Evolutionary conservation across 2,329 filamentous ascomycete genomes (phyloP).

Genomic region (Trichoderma guizhouense): DNA sequence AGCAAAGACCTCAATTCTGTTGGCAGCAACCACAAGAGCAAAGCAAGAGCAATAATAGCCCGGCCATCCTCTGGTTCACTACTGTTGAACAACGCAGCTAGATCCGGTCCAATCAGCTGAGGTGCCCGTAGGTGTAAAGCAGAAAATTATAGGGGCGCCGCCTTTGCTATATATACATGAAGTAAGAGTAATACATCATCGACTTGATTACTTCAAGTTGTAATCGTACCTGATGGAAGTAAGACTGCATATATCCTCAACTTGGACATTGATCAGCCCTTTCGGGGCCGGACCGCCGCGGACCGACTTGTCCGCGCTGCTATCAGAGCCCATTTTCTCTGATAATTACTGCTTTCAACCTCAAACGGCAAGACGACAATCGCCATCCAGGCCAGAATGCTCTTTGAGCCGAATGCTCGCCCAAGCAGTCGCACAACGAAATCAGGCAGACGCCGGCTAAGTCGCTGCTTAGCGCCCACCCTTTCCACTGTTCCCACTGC

Average conservation of each 20-base stretch:
- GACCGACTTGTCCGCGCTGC: background rate
- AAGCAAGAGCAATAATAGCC: background rate
- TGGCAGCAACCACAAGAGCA: background rate
- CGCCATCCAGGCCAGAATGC: background rate
- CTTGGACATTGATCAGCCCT: background rate
- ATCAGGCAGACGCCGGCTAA: constrained; percentile 12
- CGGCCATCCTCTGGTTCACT: background rate
- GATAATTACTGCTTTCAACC: constrained; percentile 2
- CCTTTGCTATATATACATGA: background rate
- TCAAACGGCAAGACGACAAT: background rate
- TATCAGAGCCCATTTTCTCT: background rate
- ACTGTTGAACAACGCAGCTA: background rate
- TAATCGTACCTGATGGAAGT: background rate
- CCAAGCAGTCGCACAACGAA: background rate
- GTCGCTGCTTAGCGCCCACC: background rate
- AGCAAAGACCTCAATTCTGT: background rate
- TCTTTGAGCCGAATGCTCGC: constrained; percentile 7
- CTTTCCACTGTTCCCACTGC: background rate
- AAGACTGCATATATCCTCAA: background rate
- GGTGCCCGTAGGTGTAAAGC: background rate
- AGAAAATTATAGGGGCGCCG: background rate
- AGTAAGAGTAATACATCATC: background rate
- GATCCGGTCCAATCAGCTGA: background rate
- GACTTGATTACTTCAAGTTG: background rate
- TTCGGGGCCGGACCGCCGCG: constrained; percentile 5